Conservation (phyloP, 2,329 filamentous ascomycete species). For the Thermothelomyces thermophilus region DNA sequence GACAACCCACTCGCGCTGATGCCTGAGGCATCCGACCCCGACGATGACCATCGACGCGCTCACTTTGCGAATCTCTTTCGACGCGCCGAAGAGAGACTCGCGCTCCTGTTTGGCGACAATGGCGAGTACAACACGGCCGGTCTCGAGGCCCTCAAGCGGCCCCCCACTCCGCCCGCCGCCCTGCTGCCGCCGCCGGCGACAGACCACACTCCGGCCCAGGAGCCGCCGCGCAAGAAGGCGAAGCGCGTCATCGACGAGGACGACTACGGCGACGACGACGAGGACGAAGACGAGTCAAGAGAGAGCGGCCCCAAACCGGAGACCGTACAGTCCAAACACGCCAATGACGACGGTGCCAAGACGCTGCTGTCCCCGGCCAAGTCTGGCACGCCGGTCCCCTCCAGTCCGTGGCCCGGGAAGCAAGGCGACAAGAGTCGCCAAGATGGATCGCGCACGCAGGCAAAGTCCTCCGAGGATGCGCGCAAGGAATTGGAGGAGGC, state of each 20-base stretch:
- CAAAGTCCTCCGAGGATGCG: conserved; percentile 75
- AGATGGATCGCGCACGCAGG: conserved; percentile 45
- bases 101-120: conserved; percentile 61
- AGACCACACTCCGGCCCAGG: conserved; percentile 51
- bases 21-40: conserved; percentile 57
- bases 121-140: conserved; percentile 45
- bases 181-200: conserved; percentile 50
- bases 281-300: conserved; percentile 57
- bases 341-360: conserved; percentile 46
- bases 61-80: conserved; percentile 73
- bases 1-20: conserved; percentile 41
- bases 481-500: conserved; percentile 90
- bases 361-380: conserved; percentile 62
- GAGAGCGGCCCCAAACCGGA: conserved; percentile 44
- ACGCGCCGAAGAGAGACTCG: conserved; percentile 69
- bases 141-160: conserved; percentile 48
- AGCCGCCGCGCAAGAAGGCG: conserved; percentile 64
- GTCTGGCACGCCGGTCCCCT: conserved; percentile 60
- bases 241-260: conserved; percentile 76
- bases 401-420: conserved; percentile 54
- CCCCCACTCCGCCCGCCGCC: conserved; percentile 30
- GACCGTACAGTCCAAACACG: conserved; percentile 45
- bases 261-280: conserved; percentile 78
- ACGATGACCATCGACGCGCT: conserved; percentile 65
- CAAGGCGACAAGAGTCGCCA: conserved; percentile 48